Evolutionary conservation across 352 stramenopile species (phyloP).

Genomic region (Albugo candida): DNA sequence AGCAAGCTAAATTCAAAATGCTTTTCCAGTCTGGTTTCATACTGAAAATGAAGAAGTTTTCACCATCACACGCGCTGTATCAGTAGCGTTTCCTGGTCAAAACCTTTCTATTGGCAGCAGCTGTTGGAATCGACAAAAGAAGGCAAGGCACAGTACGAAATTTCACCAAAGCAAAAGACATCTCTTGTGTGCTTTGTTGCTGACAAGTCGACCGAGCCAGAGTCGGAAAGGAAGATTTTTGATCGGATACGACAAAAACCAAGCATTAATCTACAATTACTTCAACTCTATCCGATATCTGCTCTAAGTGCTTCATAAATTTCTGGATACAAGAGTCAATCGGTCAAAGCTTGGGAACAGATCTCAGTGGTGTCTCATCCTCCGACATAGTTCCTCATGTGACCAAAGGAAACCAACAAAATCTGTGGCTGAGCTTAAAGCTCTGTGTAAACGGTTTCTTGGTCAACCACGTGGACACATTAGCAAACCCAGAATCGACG

Average conservation of each 20-base stretch:
- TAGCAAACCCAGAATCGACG: constrained; percentile 18
- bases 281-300: constrained; percentile 48
- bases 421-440: constrained; percentile 29
- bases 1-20: constrained; percentile 13
- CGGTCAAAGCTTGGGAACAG: constrained; percentile 11
- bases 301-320: constrained; percentile 32
- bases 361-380: constrained; percentile 10
- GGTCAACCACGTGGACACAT: constrained; percentile 28
- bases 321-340: constrained; percentile 10
- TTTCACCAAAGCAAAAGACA: constrained; percentile 18
- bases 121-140: constrained; percentile 30
- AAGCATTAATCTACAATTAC: constrained; percentile 34
- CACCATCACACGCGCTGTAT: constrained; percentile 32
- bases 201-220: constrained; percentile 11
- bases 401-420: constrained; percentile 23
- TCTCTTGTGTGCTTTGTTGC: constrained; percentile 27
- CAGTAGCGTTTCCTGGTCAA: constrained; percentile 31
- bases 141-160: constrained; percentile 38
- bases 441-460: constrained; percentile 69
- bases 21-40: constrained; percentile 36
- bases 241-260: constrained; percentile 47
- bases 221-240: constrained; percentile 24
- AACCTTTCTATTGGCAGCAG: constrained; percentile 26
- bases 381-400: constrained; percentile 25
- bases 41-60: constrained; percentile 29